These are phyloP conservation scores for Neofusicoccum umdonicola DNA, from an alignment of 2,329 filamentous ascomycete species.

Conservation along the genomic window DNA sequence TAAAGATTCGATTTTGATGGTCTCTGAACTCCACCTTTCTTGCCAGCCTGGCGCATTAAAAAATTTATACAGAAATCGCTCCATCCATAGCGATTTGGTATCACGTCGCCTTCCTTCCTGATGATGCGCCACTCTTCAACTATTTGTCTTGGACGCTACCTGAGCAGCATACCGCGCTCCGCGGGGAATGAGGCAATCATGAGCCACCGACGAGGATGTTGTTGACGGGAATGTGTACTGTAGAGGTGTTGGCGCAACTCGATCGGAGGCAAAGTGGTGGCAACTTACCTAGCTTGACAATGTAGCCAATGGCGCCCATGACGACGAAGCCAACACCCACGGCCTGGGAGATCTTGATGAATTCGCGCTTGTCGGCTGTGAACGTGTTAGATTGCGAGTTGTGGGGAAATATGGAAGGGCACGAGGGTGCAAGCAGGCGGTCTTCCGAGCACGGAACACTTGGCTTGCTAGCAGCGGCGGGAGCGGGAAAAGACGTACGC, in stretches of 20 bases:
- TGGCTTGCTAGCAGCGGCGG: no score
- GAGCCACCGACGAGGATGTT: slow-evolving; percentile 51
- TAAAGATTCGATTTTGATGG: slow-evolving; percentile 12
- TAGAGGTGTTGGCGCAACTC: slow-evolving; percentile 3
- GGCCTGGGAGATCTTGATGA: slow-evolving; percentile 30
- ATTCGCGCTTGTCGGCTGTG: slow-evolving; percentile 35
- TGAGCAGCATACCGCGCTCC: background rate
- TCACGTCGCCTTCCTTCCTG: background rate
- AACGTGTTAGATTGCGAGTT: background rate
- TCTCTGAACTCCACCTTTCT: slow-evolving; percentile 14
- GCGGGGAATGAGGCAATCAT: slow-evolving; percentile 21
- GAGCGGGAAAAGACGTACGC: slow-evolving; percentile 30
- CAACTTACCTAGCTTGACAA: slow-evolving; percentile 49
- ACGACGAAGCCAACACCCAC: slow-evolving; percentile 54
- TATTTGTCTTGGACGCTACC: background rate
- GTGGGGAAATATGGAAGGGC: background rate
- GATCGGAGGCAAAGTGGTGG: background rate
- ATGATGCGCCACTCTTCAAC: background rate
- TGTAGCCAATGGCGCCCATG: slow-evolving; percentile 54
- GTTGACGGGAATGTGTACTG: slow-evolving; percentile 54
- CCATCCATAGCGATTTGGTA: background rate
- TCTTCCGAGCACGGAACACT: background rate
- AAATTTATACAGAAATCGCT: slow-evolving; percentile 15
- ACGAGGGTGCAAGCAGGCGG: background rate
- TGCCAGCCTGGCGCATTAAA: slow-evolving; percentile 13